Conservation (phyloP, 140 eudicot genomes). For the Stevia rebaudiana region DNA sequence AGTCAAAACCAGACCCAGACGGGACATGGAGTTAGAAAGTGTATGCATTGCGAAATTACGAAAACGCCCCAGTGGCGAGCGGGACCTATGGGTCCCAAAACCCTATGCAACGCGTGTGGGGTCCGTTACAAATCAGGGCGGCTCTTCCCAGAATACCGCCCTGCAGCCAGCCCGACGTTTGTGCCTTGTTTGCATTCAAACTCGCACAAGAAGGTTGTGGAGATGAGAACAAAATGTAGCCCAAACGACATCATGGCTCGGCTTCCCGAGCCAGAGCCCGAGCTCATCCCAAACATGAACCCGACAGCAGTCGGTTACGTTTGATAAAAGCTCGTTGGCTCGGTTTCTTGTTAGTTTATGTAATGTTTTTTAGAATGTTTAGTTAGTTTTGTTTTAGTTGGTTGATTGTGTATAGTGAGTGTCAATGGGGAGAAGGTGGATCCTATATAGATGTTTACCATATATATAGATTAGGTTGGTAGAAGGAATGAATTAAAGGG, state of each 20-base stretch:
- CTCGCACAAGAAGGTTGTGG: conserved; percentile 86
- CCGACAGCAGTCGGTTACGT: conserved; percentile 25
- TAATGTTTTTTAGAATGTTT: conserved; percentile 17
- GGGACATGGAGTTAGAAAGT: conserved; percentile 56
- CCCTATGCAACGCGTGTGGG: conserved; percentile 90
- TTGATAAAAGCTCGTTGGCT: conserved; percentile 18
- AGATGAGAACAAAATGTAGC: conserved; percentile 58
- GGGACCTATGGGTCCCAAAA: conserved; percentile 88
- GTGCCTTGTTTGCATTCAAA: conserved; percentile 77
- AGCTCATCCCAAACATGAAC: conserved; percentile 32
- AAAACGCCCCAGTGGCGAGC: conserved; percentile 98
- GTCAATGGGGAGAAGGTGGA: conserved; percentile 26
- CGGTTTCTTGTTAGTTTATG: conserved; percentile 10
- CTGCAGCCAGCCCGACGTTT: conserved; percentile 92
- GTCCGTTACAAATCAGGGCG: conserved; percentile 89
- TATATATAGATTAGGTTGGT: conserved; percentile 37
- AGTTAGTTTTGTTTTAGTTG: conserved; percentile 50
- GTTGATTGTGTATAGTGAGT: conserved; percentile 64
- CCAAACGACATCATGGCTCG: conserved; percentile 8
- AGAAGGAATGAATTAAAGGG: conserved; percentile 23
- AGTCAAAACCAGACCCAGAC: conserved; percentile 9
- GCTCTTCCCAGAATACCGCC: conserved; percentile 89
- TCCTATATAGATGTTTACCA: conserved; percentile 20
- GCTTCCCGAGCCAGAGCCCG: conserved; percentile 19
- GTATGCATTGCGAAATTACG: conserved; percentile 89